Conservation (phyloP, 257 asterid genomes). For the Salvia hispanica region DNA sequence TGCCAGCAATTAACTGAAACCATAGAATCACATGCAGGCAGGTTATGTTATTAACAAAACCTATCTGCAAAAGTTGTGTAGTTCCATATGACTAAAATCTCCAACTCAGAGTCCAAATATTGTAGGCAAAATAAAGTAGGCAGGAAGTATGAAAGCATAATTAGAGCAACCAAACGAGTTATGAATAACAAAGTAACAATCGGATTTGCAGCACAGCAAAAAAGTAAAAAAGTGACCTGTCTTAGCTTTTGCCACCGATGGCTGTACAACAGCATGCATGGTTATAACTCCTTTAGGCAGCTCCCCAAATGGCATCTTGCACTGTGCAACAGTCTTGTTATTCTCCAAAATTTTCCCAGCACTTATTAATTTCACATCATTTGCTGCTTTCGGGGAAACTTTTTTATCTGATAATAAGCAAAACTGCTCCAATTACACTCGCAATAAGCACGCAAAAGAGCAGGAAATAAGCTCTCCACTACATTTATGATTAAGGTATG, state of each 20-base stretch:
- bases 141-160: background rate
- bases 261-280: slow-evolving; percentile 94
- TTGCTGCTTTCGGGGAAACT: slow-evolving; percentile 74
- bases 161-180: background rate
- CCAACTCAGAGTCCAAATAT: slow-evolving; percentile 10
- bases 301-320: slow-evolving; percentile 80
- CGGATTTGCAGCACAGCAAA: slow-evolving; percentile 1
- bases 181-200: background rate
- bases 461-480: no score
- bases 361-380: slow-evolving; percentile 76
- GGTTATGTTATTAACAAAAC: background rate
- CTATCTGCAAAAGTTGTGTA: no score
- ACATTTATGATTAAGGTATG: slow-evolving; percentile 1
- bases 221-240: slow-evolving; percentile 48
- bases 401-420: slow-evolving; percentile 59
- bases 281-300: slow-evolving; percentile 69
- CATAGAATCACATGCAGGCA: background rate
- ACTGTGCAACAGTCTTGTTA: slow-evolving; percentile 78
- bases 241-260: slow-evolving; percentile 70
- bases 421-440: slow-evolving; percentile 24
- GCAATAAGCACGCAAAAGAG: no score
- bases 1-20: background rate
- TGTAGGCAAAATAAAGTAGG: slow-evolving; percentile 4
- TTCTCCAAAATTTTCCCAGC: slow-evolving; percentile 87
- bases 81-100: slow-evolving; percentile 19